Percentiles rank a stretch among this genome's conserved stretches.
These are phyloP conservation scores for Rutstroemia sp. DNA, from an alignment of 2,329 filamentous ascomycete species.

Conservation along the genomic window DNA sequence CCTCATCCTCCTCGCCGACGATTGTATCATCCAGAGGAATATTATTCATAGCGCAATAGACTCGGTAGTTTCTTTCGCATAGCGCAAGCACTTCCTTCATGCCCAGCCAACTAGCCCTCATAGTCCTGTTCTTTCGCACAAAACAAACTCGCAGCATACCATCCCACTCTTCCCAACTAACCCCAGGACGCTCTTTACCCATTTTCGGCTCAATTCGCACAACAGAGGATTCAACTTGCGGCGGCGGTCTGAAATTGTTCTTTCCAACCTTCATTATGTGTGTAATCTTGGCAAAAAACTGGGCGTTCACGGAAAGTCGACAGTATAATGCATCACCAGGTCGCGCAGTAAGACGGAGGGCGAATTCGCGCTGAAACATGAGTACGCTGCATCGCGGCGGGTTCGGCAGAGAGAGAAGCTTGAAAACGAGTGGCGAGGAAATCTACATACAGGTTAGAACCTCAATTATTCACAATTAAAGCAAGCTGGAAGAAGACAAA, in stretches of 20 bases:
- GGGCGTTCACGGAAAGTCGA: slow-evolving; percentile 83
- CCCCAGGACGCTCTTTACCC: slow-evolving; percentile 68
- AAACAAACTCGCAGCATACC: slow-evolving; percentile 79
- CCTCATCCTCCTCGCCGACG: slow-evolving; percentile 35
- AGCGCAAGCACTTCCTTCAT: slow-evolving; percentile 75
- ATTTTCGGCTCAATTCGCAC: slow-evolving; percentile 84
- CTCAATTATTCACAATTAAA: slow-evolving; percentile 14
- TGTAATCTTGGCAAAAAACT: slow-evolving; percentile 75
- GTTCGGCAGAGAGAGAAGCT: slow-evolving; percentile 70
- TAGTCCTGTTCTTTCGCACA: slow-evolving; percentile 82
- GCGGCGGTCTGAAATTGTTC: slow-evolving; percentile 95
- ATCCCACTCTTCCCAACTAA: slow-evolving; percentile 94
- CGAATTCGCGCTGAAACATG: slow-evolving; percentile 96
- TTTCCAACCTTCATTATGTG: slow-evolving; percentile 87
- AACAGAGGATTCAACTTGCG: slow-evolving; percentile 84
- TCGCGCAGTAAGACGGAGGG: slow-evolving; percentile 78
- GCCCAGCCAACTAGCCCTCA: slow-evolving; percentile 73
- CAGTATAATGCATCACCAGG: slow-evolving; percentile 86
- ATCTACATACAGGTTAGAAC: slow-evolving; percentile 45
- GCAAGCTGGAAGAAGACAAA: slow-evolving; percentile 23
- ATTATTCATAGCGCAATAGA: slow-evolving; percentile 83
- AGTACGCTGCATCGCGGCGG: slow-evolving; percentile 80
- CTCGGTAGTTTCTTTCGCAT: slow-evolving; percentile 81
- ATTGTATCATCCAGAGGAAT: slow-evolving; percentile 66
- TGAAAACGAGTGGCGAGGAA: slow-evolving; percentile 84